Evolutionary conservation across 2,329 filamentous ascomycete species (phyloP).

Genomic region (Colletotrichum liriopes): DNA sequence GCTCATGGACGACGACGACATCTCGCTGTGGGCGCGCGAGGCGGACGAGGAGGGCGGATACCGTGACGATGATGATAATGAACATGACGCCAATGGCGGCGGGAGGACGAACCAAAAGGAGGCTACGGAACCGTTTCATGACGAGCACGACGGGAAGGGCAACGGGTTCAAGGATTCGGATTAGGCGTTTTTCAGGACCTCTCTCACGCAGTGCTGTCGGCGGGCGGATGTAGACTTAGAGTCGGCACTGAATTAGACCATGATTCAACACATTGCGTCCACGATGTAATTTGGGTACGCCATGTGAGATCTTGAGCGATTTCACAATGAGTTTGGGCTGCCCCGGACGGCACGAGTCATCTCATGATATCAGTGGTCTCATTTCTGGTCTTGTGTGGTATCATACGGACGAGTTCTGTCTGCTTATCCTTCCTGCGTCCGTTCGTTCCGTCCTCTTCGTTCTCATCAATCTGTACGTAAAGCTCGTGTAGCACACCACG

Average conservation of each 20-base stretch:
- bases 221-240: constrained; percentile 25
- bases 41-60: constrained; percentile 51
- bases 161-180: constrained; percentile 24
- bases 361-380: constrained; percentile 36
- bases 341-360: background rate
- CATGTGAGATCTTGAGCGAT: background rate
- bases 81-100: constrained; percentile 18
- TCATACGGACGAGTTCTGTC: constrained; percentile 39
- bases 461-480: constrained; percentile 24
- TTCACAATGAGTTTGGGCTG: background rate
- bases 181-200: constrained; percentile 7
- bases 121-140: constrained; percentile 10
- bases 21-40: constrained; percentile 70
- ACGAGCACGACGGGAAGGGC: constrained; percentile 10
- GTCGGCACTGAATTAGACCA: background rate
- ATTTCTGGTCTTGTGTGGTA: constrained; percentile 38
- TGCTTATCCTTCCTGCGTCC: constrained; percentile 29
- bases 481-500: constrained; percentile 18
- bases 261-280: background rate
- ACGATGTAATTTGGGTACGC: background rate
- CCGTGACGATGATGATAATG: constrained; percentile 52
- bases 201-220: background rate
- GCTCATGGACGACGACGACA: constrained; percentile 72
- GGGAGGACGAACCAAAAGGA: constrained; percentile 1
- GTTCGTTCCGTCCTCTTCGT: constrained; percentile 14